Evolutionary conservation across 768 basidiomycete genomes (phyloP).

Genomic region (Mycena alexandri): DNA sequence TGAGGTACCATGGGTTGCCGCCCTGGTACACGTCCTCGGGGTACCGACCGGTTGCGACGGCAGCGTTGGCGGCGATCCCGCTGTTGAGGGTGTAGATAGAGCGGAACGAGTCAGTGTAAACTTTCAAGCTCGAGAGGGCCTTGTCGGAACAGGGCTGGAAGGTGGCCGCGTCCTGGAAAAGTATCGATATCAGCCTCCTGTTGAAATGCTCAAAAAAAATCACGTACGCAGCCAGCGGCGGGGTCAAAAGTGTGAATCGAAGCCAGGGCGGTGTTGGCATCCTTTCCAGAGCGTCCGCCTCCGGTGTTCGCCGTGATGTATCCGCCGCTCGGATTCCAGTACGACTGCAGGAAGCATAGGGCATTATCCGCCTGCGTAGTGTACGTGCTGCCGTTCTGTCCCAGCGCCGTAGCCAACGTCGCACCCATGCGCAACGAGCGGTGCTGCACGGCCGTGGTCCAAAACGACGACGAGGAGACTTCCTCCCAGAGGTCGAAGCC

Average conservation of each 20-base stretch:
- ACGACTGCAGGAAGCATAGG: constrained; percentile 86
- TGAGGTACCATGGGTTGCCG: constrained; percentile 82
- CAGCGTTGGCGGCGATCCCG: constrained; percentile 61
- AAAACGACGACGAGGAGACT: constrained; percentile 79
- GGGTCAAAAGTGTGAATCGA: constrained; percentile 74
- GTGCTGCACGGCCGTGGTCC: constrained; percentile 85
- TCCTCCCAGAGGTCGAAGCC: constrained; percentile 86
- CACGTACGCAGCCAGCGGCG: constrained; percentile 54
- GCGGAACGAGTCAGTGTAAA: constrained; percentile 78
- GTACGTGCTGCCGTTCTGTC: constrained; percentile 69
- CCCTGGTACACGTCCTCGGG: constrained; percentile 67
- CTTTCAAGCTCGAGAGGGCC: constrained; percentile 75
- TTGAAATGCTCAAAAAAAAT: no score
- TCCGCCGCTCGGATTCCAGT: constrained; percentile 74
- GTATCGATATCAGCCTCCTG: constrained; percentile 40
- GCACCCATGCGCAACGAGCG: constrained; percentile 79
- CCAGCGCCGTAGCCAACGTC: constrained; percentile 68
- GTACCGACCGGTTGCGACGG: constrained; percentile 72
- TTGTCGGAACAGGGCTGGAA: constrained; percentile 88
- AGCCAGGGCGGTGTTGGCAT: constrained; percentile 78
- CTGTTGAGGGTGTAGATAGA: constrained; percentile 73
- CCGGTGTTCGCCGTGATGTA: constrained; percentile 83
- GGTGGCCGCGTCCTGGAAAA: constrained; percentile 56
- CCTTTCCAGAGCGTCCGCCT: constrained; percentile 80
- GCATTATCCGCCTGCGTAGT: constrained; percentile 70